These are phyloP conservation scores for Erysimum cheiri DNA, from an alignment of 441 rosid species.

Conservation along the genomic window DNA sequence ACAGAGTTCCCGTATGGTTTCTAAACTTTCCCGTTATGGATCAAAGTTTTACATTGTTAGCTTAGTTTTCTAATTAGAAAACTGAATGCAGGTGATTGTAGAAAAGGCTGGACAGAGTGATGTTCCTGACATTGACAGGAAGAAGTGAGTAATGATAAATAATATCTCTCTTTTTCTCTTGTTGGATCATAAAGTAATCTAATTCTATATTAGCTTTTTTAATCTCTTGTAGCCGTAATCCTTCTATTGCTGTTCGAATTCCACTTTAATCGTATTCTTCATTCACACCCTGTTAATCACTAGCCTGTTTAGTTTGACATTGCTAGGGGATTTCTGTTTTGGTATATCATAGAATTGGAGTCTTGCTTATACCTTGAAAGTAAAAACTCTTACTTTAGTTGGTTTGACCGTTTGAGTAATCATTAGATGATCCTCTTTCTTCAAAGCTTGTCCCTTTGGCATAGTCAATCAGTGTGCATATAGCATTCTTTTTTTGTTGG, in stretches of 20 bases:
- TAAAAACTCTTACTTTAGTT: not conserved
- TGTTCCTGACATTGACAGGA: slow-evolving; percentile 97
- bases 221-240: no score
- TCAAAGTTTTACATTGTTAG: not conserved
- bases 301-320: not conserved
- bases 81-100: slow-evolving; percentile 71
- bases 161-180: slow-evolving; percentile 1
- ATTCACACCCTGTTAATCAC: not conserved
- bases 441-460: not conserved
- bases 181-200: not conserved
- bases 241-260: not conserved
- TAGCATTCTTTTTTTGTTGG: no score
- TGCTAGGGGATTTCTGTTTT: no score
- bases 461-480: not conserved
- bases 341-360: not conserved
- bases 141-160: slow-evolving; percentile 58
- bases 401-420: not conserved
- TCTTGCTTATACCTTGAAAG: not conserved
- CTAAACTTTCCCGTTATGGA: not conserved
- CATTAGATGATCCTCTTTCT: not conserved
- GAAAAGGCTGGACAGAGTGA: slow-evolving; percentile 94
- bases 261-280: not conserved
- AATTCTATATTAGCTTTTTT: not conserved
- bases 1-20: slow-evolving; percentile 84
- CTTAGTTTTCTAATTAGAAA: slow-evolving; percentile 2